Conservation (phyloP, 2,329 filamentous ascomycete genomes). For the Metarhizium brunneum region DNA sequence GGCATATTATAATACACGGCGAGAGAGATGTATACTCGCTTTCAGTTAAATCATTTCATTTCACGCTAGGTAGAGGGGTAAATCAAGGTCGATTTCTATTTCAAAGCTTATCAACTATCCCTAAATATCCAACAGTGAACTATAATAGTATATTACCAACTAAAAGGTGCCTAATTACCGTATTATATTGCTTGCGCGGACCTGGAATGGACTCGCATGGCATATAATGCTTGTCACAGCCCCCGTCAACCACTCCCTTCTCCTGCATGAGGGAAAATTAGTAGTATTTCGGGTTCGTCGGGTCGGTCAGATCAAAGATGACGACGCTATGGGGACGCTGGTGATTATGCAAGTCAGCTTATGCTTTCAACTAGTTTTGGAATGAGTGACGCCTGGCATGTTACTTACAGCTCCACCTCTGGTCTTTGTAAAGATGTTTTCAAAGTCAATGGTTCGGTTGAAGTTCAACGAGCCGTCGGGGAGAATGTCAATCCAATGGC, state of each 20-base stretch:
- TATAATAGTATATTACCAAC: not conserved
- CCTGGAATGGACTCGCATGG: no score
- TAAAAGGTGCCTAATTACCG: not conserved
- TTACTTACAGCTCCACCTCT: conserved; percentile 38
- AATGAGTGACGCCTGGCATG: not conserved
- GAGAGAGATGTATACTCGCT: no score
- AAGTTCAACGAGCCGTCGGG: conserved; percentile 46
- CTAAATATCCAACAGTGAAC: not conserved
- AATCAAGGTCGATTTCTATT: no score
- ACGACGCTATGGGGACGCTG: conserved; percentile 45
- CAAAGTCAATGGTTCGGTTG: conserved; percentile 51
- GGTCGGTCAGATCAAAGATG: conserved; percentile 48
- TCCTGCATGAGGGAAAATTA: conserved; percentile 10
- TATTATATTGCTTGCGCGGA: no score
- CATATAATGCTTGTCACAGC: not conserved
- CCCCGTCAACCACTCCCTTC: no score
- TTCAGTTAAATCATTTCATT: no score
- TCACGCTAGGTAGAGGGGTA: no score
- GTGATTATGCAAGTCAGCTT: not conserved
- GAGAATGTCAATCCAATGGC: conserved; percentile 50
- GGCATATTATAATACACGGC: no score
- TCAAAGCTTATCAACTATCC: no score
- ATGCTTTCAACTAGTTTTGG: not conserved
- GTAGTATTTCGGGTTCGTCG: conserved; percentile 40
- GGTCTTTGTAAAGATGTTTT: conserved; percentile 36